phyloP scores from a whole-genome alignment of 1,284 basidiomycete genomes.

The Sanghuangporus sanghuang region DNA sequence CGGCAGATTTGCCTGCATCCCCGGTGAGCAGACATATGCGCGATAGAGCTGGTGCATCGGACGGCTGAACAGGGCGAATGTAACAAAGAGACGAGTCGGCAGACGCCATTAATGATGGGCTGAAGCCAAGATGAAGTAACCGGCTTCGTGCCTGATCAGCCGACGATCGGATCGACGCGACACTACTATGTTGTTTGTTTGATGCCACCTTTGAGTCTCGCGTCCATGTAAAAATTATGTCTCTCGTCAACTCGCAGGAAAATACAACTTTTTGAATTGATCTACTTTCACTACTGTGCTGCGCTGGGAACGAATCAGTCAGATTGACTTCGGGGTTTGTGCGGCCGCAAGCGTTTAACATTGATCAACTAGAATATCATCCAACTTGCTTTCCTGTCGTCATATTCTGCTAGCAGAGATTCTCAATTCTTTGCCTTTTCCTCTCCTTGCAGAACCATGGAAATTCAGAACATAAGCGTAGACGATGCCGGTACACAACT shows the following conservation, averaged over 20 bases:
- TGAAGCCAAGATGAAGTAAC: background rate
- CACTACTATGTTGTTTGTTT: too few relatives aligned
- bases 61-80: slow-evolving; percentile 48
- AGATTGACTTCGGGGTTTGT: background rate
- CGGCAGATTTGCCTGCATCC: slow-evolving; percentile 62
- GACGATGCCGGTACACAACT: background rate
- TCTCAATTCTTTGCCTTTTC: background rate
- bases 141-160: background rate
- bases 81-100: background rate
- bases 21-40: slow-evolving; percentile 70
- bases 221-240: background rate
- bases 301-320: too few relatives aligned
- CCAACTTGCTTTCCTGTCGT: too few relatives aligned
- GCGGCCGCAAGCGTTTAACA: background rate
- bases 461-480: slow-evolving; percentile 1
- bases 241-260: background rate
- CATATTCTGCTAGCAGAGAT: background rate
- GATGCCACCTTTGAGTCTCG: background rate
- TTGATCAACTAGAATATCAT: too few relatives aligned
- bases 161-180: background rate
- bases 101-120: background rate
- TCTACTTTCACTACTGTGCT: too few relatives aligned
- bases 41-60: slow-evolving; percentile 53
- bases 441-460: background rate
- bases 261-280: too few relatives aligned